phyloP scores from a whole-genome alignment of 768 basidiomycete genomes.

The Amanita rubescens region DNA sequence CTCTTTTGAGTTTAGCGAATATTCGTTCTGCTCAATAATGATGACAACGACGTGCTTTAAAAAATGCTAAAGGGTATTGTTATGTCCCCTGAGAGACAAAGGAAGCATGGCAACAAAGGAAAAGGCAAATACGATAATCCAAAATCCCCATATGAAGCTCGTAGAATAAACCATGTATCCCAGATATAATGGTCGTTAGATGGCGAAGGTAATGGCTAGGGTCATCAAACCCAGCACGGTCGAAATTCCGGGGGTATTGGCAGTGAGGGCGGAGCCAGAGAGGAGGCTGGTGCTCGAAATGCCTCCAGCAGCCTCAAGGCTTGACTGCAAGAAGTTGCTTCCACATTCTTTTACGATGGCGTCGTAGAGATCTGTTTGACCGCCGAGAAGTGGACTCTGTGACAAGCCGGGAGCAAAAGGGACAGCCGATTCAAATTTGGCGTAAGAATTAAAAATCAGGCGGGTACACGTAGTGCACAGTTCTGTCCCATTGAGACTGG shows the following conservation, averaged over 20 bases:
- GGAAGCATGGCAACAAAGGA: conserved; percentile 1
- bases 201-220: conserved; percentile 16
- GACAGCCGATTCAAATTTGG: conserved; percentile 58
- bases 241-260: conserved; percentile 15
- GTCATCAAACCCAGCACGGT: conserved; percentile 20
- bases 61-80: background rate
- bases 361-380: conserved; percentile 60
- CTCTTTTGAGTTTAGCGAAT: too few relatives aligned
- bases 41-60: background rate
- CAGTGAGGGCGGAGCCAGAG: conserved; percentile 17
- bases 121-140: conserved; percentile 3
- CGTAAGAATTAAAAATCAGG: conserved; percentile 67
- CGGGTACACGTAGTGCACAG: conserved; percentile 85
- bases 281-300: conserved; percentile 21
- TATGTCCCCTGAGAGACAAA: background rate
- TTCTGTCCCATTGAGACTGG: conserved; percentile 33
- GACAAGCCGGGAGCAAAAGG: conserved; percentile 74
- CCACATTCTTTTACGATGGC: conserved; percentile 63
- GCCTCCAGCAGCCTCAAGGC: conserved; percentile 62
- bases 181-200: conserved; percentile 17
- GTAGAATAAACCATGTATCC: conserved; percentile 5
- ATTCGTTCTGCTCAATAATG: too few relatives aligned
- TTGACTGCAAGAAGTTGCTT: conserved; percentile 56
- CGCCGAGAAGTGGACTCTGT: conserved; percentile 55
- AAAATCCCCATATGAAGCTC: conserved; percentile 9